phyloP scores from a whole-genome alignment of 2,329 filamentous ascomycete species.

The Aureobasidium leucospermi region DNA sequence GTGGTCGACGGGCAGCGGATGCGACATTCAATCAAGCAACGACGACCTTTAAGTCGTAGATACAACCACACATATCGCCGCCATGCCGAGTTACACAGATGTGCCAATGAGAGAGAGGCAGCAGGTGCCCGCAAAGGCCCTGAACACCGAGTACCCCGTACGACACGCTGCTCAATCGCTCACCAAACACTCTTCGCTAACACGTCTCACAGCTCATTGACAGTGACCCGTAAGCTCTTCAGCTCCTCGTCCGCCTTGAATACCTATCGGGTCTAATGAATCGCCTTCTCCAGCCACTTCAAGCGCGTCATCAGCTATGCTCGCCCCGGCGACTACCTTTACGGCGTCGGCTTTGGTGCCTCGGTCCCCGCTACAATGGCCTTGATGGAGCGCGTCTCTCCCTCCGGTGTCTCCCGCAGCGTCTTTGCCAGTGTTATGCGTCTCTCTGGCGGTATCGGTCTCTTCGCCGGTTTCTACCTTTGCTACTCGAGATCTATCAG shows the following conservation, averaged over 20 bases:
- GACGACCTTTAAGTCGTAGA: not conserved
- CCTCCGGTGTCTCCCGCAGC: conserved; percentile 74
- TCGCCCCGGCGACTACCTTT: conserved; percentile 71
- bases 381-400: conserved; percentile 75
- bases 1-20: conserved; percentile 1
- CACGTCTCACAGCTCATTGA: conserved; percentile 73
- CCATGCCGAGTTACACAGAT: conserved; percentile 12
- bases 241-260: conserved; percentile 13
- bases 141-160: conserved; percentile 82
- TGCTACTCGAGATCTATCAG: conserved; percentile 77
- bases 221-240: conserved; percentile 77
- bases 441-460: conserved; percentile 63
- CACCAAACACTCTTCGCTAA: conserved; percentile 13
- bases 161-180: conserved; percentile 32
- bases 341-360: conserved; percentile 61
- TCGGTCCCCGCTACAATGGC: conserved; percentile 67
- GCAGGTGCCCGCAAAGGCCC: conserved; percentile 62
- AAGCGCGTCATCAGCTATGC: conserved; percentile 85
- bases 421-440: conserved; percentile 81
- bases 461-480: conserved; percentile 72
- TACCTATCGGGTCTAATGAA: conserved; percentile 13
- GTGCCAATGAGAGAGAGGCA: conserved; percentile 11
- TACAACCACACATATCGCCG: conserved; percentile 4
- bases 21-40: conserved; percentile 6
- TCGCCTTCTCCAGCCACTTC: conserved; percentile 60